Conservation (phyloP, 1,284 basidiomycete species). For the Psilocybe mexicana region DNA sequence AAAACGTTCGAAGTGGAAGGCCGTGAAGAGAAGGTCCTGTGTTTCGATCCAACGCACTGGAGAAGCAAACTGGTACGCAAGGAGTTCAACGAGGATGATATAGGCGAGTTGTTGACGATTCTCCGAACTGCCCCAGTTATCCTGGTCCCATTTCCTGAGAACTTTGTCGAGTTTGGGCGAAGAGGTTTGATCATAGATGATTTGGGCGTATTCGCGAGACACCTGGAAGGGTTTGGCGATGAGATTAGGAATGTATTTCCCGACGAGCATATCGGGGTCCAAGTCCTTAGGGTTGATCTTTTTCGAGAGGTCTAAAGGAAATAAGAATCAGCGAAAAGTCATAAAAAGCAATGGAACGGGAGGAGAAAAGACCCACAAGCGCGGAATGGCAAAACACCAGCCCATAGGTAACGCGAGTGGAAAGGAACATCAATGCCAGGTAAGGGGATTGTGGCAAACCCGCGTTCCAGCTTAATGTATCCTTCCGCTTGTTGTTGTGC, state of each 20-base stretch:
- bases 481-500: constrained; percentile 82
- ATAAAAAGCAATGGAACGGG: not conserved
- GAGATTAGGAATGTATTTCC: constrained; percentile 97
- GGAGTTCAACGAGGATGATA: constrained; percentile 92
- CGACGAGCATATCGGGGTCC: constrained; percentile 90
- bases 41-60: constrained; percentile 99
- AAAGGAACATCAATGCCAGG: constrained; percentile 99
- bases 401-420: constrained; percentile 98
- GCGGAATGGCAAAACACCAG: constrained; percentile 96
- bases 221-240: constrained; percentile 95
- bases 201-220: constrained; percentile 87
- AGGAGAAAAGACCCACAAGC: constrained; percentile 61
- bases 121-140: constrained; percentile 80
- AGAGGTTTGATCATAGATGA: constrained; percentile 93
- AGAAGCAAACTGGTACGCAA: constrained; percentile 96
- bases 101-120: constrained; percentile 94
- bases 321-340: constrained; percentile 1
- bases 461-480: constrained; percentile 94
- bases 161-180: constrained; percentile 94
- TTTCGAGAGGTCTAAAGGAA: constrained; percentile 84
- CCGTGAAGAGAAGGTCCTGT: constrained; percentile 89
- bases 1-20: constrained; percentile 91
- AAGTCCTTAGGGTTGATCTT: constrained; percentile 92
- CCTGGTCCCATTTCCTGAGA: constrained; percentile 91
- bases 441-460: constrained; percentile 94